Evolutionary conservation across 169 alveolate species (phyloP).

Genomic region (Cryptosporidium ubiquitum): DNA sequence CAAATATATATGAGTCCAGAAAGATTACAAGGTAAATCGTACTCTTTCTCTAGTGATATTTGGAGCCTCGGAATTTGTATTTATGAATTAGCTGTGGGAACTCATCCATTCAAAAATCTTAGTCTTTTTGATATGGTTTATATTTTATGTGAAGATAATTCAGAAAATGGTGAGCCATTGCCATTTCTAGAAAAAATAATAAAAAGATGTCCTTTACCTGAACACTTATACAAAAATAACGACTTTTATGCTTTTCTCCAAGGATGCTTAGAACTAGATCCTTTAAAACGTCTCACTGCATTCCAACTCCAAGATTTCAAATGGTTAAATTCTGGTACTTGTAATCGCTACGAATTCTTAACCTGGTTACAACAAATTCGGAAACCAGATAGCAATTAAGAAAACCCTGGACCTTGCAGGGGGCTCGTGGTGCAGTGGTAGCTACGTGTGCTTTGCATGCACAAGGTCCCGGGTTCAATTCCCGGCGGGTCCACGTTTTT

Average conservation of each 20-base stretch:
- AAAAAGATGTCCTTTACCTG: constrained; percentile 50
- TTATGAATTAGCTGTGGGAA: constrained; percentile 86
- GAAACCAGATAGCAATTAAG: constrained; percentile 4
- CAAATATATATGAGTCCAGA: constrained; percentile 88
- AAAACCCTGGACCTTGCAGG: background rate
- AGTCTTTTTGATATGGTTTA: constrained; percentile 71
- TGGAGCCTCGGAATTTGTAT: constrained; percentile 88
- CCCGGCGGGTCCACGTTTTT: constrained; percentile 77
- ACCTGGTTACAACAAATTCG: constrained; percentile 13
- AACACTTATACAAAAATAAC: background rate
- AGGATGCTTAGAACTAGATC: constrained; percentile 59
- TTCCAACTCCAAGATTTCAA: constrained; percentile 35
- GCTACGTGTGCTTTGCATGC: constrained; percentile 77
- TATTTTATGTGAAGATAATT: constrained; percentile 45
- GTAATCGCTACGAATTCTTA: constrained; percentile 43
- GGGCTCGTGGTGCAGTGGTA: constrained; percentile 78
- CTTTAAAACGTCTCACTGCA: constrained; percentile 52
- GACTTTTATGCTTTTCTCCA: constrained; percentile 50
- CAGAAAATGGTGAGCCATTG: background rate
- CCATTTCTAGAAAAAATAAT: constrained; percentile 25
- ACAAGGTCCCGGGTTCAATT: constrained; percentile 77
- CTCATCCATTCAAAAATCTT: constrained; percentile 80
- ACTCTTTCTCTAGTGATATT: constrained; percentile 85
- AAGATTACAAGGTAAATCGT: constrained; percentile 84
- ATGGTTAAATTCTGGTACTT: constrained; percentile 47